Evolutionary conservation across 1,284 basidiomycete genomes (phyloP).

Genomic region (Marasmius sp.): DNA sequence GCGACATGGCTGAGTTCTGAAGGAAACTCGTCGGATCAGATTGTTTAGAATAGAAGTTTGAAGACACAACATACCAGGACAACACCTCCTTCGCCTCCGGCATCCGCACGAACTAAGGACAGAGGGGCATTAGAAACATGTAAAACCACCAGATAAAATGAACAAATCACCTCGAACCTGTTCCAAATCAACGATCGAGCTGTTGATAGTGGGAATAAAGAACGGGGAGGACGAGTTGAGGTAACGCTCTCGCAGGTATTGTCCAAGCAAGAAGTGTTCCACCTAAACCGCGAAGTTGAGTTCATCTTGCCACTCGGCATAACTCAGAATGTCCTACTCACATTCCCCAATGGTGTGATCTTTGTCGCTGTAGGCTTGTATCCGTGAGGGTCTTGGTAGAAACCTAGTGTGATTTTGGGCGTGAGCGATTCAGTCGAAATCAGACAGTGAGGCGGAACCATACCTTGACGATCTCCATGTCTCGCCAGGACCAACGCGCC

Average conservation of each 20-base stretch:
- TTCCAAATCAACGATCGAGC: conserved; percentile 49
- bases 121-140: conserved; percentile 17
- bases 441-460: background rate
- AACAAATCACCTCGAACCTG: conserved; percentile 31
- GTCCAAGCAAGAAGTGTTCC: conserved; percentile 71
- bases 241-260: conserved; percentile 62
- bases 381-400: conserved; percentile 64
- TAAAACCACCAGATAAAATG: background rate
- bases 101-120: conserved; percentile 60
- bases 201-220: conserved; percentile 59
- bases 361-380: conserved; percentile 66
- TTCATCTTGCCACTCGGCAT: background rate
- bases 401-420: conserved; percentile 32
- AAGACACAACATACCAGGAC: conserved; percentile 48
- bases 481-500: conserved; percentile 63
- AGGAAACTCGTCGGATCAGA: background rate
- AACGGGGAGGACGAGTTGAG: conserved; percentile 54
- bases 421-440: background rate
- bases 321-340: conserved; percentile 27
- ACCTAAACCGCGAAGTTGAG: conserved; percentile 32
- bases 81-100: conserved; percentile 74
- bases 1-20: conserved; percentile 55
- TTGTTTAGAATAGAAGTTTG: background rate
- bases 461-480: conserved; percentile 59
- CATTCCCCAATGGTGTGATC: conserved; percentile 79